Evolutionary conservation across 148 eudicot genomes (phyloP).

Genomic region (Pouteria glomerata): DNA sequence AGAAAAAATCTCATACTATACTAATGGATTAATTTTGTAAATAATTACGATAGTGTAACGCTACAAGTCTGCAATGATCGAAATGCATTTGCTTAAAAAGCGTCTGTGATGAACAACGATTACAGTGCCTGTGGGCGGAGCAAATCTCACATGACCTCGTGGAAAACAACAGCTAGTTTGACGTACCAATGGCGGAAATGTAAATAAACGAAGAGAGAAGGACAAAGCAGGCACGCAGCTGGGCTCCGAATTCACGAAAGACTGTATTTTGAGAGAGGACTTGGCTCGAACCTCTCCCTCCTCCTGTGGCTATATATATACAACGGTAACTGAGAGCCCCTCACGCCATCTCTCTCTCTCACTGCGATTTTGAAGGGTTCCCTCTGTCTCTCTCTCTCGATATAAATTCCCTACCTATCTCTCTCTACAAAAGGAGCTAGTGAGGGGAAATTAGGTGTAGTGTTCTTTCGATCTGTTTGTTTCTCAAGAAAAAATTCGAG

Average conservation of each 20-base stretch:
- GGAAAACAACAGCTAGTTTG: too few relatives aligned
- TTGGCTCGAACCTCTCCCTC: neutral
- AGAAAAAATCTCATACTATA: too few relatives aligned
- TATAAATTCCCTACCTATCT: neutral
- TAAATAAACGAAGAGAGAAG: neutral
- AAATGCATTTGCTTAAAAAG: too few relatives aligned
- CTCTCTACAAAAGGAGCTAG: neutral
- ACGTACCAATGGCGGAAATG: neutral
- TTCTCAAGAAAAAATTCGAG: neutral
- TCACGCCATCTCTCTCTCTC: neutral
- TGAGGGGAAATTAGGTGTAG: neutral
- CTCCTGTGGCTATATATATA: too few relatives aligned
- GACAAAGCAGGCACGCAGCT: neutral
- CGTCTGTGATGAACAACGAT: too few relatives aligned
- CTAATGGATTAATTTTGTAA: too few relatives aligned
- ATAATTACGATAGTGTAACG: too few relatives aligned
- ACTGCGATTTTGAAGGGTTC: constrained; percentile 12
- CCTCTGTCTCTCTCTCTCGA: constrained; percentile 15
- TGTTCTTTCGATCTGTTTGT: constrained; percentile 11
- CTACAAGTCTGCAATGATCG: too few relatives aligned
- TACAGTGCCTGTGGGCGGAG: too few relatives aligned
- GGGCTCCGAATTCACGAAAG: neutral
- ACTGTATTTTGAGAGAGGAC: neutral
- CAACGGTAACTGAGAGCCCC: too few relatives aligned
- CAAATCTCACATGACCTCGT: too few relatives aligned